A percentile compares a stretch with the other conserved stretches of the same genome.
Conservation (phyloP, 345 rosid species). For the Raphanus sativus region DNA sequence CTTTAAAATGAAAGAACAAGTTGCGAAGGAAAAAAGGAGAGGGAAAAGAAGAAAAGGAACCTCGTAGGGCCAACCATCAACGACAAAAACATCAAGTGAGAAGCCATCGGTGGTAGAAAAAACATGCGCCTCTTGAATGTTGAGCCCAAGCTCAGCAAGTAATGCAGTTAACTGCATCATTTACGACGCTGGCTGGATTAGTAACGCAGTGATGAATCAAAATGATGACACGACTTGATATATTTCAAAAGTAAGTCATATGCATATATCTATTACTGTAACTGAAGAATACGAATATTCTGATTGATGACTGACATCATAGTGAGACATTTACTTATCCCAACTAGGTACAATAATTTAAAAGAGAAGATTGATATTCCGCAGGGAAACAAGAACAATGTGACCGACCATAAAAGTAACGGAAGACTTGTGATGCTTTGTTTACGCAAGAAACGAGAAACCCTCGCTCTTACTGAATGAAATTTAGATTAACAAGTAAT, state of each 20-base stretch:
- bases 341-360: neutral
- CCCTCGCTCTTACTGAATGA: too few relatives aligned
- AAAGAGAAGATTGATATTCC: too few relatives aligned
- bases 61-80: conserved; percentile 99
- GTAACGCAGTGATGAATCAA: conserved; percentile 3
- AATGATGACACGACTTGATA: too few relatives aligned
- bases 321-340: neutral
- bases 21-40: conserved; percentile 8
- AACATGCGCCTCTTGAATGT: conserved; percentile 97
- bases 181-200: too few relatives aligned
- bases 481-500: neutral
- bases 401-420: too few relatives aligned
- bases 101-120: conserved; percentile 92
- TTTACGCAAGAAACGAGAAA: too few relatives aligned
- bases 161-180: conserved; percentile 79
- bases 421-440: too few relatives aligned
- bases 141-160: conserved; percentile 86
- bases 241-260: neutral
- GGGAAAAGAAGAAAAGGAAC: conserved; percentile 37
- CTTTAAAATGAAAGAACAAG: neutral
- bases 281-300: neutral
- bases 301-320: neutral
- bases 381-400: too few relatives aligned
- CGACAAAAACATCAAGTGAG: conserved; percentile 96
- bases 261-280: neutral